Base-by-base conservation (phyloP, 352 stramenopile species). In the Phytophthora cryptogea region DNA sequence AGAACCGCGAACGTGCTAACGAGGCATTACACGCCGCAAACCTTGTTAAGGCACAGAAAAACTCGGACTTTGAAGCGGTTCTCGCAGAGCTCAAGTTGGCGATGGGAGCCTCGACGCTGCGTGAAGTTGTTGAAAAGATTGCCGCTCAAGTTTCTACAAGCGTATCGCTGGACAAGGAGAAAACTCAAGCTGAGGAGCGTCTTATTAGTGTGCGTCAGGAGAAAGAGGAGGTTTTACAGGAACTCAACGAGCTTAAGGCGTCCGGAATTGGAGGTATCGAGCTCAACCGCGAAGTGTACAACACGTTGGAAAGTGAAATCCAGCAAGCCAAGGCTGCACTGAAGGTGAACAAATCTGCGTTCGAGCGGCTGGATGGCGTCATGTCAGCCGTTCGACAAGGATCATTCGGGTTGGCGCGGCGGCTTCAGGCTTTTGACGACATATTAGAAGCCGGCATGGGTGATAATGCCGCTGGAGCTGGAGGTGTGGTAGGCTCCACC, bases 221-320 rank as follows among this genome's bases (percentile, higher is more conserved):
- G 26, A 92, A 92, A 41, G 83, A 90, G 33, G 60, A 84, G 20
- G 73, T 73, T 2, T 14, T 89, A 7, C 71, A 80, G 37, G 59
- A 69, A 11, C 72, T 92, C 7, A 91, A 92, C 26, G 84, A 92
- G 35, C 77, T 94, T 49, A 94, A 94, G 53, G 83, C 83, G 0
- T 92, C 82, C 1, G 82, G 83, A 9, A 88, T 88, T 32, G 82
- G 82, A 44, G 79, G 75, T 28, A 89, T 89, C 14, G 81, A 91
- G 46, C 74, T 93, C 48, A 91, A 89, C 10, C 80, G 83, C 8
- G 83, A 93, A 61, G 80, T 92, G 31, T 92, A 90, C 67, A 92
- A 89, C 49, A 83, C 80, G 10, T 65, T 92, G 8, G 83, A 92
- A 43, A 83, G 62, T 45, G 82, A 92, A 49, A 90, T 94, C 57